These are phyloP conservation scores for Coriaria nepalensis DNA, from an alignment of 306 rosid genomes.

Conservation along the genomic window DNA sequence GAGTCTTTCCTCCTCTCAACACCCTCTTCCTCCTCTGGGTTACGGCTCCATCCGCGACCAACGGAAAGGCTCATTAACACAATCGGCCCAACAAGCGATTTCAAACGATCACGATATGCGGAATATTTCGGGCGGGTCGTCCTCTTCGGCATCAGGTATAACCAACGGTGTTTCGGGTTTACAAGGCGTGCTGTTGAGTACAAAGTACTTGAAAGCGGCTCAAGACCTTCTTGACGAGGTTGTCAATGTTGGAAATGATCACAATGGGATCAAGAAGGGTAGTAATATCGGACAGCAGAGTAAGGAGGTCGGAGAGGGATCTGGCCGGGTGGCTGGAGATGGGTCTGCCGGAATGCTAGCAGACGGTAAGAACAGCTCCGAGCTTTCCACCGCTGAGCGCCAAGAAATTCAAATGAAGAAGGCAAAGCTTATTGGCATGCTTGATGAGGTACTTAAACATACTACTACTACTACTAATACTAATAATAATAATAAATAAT, in stretches of 20 bases:
- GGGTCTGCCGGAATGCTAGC: slow-evolving; percentile 31
- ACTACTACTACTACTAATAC: no score
- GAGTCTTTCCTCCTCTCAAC: slow-evolving; percentile 64
- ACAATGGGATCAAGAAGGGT: slow-evolving; percentile 35
- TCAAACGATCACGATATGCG: slow-evolving; percentile 52
- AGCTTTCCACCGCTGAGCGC: slow-evolving; percentile 68
- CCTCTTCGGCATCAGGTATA: slow-evolving; percentile 53
- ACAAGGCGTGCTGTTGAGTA: slow-evolving; percentile 64
- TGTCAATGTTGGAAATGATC: slow-evolving; percentile 42
- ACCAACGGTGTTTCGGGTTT: slow-evolving; percentile 63
- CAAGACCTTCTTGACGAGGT: slow-evolving; percentile 85
- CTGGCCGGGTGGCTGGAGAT: slow-evolving; percentile 36
- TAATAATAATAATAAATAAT: background rate
- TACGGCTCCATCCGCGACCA: slow-evolving; percentile 42
- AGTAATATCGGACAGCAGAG: slow-evolving; percentile 22
- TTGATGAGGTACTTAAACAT: slow-evolving; percentile 55
- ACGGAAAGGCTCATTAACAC: slow-evolving; percentile 23
- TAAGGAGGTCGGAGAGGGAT: slow-evolving; percentile 43
- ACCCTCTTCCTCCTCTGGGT: slow-evolving; percentile 11
- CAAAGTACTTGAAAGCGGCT: slow-evolving; percentile 76
- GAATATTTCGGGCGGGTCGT: slow-evolving; percentile 35
- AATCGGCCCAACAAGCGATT: slow-evolving; percentile 13
- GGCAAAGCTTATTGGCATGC: slow-evolving; percentile 83
- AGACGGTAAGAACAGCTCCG: slow-evolving; percentile 37
- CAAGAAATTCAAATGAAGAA: slow-evolving; percentile 97